Conservation (phyloP, 768 basidiomycete species). For the Trametes sanguinea region DNA sequence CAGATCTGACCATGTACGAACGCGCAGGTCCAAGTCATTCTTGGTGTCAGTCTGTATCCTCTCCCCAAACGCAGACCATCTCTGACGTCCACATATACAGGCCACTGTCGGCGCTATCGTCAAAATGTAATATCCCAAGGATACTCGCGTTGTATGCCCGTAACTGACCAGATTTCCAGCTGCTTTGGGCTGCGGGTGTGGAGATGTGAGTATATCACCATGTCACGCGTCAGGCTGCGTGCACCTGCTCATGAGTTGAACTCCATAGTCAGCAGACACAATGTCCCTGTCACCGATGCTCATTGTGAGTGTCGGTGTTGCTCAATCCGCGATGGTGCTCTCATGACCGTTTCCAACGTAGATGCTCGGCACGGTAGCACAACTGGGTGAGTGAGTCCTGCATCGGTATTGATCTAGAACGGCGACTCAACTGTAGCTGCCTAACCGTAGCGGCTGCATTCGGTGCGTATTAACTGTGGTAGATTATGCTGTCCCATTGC, state of each 20-base stretch:
- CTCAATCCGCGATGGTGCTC: no score
- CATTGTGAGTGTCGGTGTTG: slow-evolving; percentile 41
- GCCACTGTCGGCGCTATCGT: slow-evolving; percentile 54
- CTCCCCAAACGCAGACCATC: slow-evolving; percentile 2
- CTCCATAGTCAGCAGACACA: slow-evolving; percentile 54
- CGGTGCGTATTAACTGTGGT: slow-evolving; percentile 1
- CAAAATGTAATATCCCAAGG: slow-evolving; percentile 46
- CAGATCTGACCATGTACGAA: not conserved
- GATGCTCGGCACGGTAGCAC: slow-evolving; percentile 49
- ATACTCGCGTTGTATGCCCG: no score
- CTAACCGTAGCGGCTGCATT: not conserved
- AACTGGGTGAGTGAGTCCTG: slow-evolving; percentile 43
- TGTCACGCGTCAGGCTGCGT: not conserved
- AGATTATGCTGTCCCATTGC: no score
- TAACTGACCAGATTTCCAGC: slow-evolving; percentile 32
- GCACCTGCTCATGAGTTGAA: slow-evolving; percentile 9
- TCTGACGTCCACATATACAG: slow-evolving; percentile 33
- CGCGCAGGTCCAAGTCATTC: slow-evolving; percentile 30
- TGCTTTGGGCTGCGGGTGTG: slow-evolving; percentile 60
- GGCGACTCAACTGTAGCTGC: not conserved
- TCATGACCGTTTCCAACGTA: slow-evolving; percentile 25
- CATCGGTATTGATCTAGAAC: not conserved
- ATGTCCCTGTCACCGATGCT: slow-evolving; percentile 47
- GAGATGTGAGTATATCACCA: slow-evolving; percentile 46
- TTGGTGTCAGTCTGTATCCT: slow-evolving; percentile 26